Evolutionary conservation across 2,329 filamentous ascomycete species (phyloP).

Genomic region (Cordyceps fumosorosea): DNA sequence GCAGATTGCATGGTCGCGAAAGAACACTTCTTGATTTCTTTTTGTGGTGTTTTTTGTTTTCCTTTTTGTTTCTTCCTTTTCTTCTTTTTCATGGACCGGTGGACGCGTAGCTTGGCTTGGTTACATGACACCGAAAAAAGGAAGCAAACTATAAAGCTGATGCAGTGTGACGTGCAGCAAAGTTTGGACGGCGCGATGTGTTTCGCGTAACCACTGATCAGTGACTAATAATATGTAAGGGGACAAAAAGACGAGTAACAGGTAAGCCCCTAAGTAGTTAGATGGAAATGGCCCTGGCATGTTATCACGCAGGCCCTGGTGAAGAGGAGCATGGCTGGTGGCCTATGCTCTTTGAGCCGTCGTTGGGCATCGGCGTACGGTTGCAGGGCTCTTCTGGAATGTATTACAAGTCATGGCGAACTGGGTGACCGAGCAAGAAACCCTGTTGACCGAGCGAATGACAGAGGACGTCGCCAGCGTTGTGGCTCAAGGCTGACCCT

Average conservation of each 20-base stretch:
- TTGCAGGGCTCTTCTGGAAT: neutral
- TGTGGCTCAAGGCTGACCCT: constrained; percentile 8
- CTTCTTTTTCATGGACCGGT: neutral
- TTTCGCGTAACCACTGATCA: neutral
- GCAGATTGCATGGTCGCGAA: neutral
- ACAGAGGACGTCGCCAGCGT: neutral
- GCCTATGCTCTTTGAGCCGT: neutral
- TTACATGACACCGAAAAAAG: neutral
- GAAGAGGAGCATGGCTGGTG: neutral
- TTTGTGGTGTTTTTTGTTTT: neutral
- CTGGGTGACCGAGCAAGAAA: neutral
- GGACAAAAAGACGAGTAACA: neutral
- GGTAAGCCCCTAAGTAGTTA: neutral
- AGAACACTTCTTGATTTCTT: neutral
- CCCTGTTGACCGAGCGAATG: neutral
- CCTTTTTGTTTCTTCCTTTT: neutral
- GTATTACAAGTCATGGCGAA: neutral
- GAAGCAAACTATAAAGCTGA: constrained; percentile 3
- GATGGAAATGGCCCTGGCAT: neutral
- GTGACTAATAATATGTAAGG: neutral
- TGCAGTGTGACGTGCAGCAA: neutral
- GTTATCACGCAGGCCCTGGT: neutral
- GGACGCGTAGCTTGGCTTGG: neutral
- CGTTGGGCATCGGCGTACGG: neutral
- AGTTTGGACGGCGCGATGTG: neutral